phyloP scores from a whole-genome alignment of 2,329 filamentous ascomycete genomes.

The Pseudocercospora musae region DNA sequence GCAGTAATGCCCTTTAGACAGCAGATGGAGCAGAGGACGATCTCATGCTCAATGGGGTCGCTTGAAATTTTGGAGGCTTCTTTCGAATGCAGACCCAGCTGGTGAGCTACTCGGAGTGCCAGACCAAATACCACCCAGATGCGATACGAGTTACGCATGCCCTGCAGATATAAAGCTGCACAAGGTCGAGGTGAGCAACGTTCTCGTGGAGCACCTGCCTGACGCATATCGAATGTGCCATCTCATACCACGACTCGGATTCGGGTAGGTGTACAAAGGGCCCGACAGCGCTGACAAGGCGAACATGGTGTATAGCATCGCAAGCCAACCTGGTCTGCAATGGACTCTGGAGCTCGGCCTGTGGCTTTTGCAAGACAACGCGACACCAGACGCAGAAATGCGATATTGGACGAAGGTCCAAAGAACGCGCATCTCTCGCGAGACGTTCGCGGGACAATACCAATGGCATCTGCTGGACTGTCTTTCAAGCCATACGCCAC shows the following conservation, averaged over 20 bases:
- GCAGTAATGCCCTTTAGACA: constrained; percentile 42
- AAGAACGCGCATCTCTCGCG: constrained; percentile 10
- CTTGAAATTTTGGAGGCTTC: constrained; percentile 2
- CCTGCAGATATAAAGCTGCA: constrained; percentile 10
- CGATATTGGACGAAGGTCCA: constrained; percentile 17
- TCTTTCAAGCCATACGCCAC: constrained; percentile 1
- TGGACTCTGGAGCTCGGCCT: not conserved
- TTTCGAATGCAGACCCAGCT: constrained; percentile 11
- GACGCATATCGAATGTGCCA: constrained; percentile 5
- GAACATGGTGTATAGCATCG: constrained; percentile 9
- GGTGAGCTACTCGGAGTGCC: constrained; percentile 2
- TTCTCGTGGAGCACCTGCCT: constrained; percentile 7
- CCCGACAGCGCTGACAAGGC: constrained; percentile 5
- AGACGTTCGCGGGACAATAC: constrained; percentile 8
- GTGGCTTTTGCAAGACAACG: constrained; percentile 4
- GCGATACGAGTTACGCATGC: constrained; percentile 6
- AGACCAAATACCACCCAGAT: constrained; percentile 7
- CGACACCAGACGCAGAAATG: constrained; percentile 12
- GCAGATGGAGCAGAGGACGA: constrained; percentile 42
- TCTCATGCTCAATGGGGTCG: constrained; percentile 8
- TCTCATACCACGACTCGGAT: constrained; percentile 6
- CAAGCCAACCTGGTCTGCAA: constrained; percentile 10
- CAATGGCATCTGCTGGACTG: constrained; percentile 6
- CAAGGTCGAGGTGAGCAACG: constrained; percentile 6
- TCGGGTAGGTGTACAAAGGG: constrained; percentile 2